Conservation (phyloP, 2,329 filamentous ascomycete species). For the Fusarium foetens region DNA sequence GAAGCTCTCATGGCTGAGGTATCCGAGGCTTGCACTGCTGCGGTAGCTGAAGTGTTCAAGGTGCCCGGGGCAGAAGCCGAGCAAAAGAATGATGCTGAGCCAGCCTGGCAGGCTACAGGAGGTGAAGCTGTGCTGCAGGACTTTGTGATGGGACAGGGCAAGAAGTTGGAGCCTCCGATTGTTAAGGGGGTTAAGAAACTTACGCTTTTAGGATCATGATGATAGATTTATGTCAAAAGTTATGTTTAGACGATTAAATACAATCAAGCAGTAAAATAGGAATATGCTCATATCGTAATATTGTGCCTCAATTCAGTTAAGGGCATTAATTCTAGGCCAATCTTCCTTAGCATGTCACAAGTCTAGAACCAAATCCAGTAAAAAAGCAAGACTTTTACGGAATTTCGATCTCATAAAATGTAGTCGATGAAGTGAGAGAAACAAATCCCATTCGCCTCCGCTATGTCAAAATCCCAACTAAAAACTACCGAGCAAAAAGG, state of each 20-base stretch:
- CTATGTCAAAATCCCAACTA: constrained; percentile 44
- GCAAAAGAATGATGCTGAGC: constrained; percentile 36
- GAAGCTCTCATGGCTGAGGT: constrained; percentile 80
- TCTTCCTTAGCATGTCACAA: neutral
- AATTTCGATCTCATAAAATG: neutral
- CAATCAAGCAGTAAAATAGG: neutral
- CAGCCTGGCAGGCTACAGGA: constrained; percentile 54
- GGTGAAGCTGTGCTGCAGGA: constrained; percentile 64
- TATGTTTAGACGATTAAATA: constrained; percentile 20
- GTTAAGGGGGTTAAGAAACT: constrained; percentile 62
- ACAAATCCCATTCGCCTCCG: constrained; percentile 48
- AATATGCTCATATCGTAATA: neutral
- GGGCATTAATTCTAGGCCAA: neutral
- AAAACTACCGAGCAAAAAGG: constrained; percentile 29
- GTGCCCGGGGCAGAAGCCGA: constrained; percentile 22
- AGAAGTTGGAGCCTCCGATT: constrained; percentile 59
- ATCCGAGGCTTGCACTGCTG: constrained; percentile 72
- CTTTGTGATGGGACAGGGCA: constrained; percentile 58
- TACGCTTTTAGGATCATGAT: constrained; percentile 58
- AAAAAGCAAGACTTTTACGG: neutral
- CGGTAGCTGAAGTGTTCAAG: constrained; percentile 76
- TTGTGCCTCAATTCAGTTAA: neutral
- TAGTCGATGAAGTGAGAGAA: neutral
- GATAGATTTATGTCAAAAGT: constrained; percentile 1
- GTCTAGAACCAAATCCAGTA: neutral